Evolutionary conservation across 768 basidiomycete genomes (phyloP).

Genomic region (Lactarius akahatsu): DNA sequence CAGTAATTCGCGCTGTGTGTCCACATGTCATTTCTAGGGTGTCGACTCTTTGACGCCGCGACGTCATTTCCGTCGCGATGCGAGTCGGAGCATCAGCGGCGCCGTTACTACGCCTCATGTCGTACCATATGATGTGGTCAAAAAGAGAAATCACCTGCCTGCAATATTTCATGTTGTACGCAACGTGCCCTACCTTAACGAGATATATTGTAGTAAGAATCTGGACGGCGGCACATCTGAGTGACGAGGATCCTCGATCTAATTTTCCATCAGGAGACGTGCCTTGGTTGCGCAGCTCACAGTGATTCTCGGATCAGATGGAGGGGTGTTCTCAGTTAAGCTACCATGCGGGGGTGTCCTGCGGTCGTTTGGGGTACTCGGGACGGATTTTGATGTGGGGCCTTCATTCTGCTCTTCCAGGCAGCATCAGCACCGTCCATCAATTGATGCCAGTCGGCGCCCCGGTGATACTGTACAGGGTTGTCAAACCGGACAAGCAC

Average conservation of each 20-base stretch:
- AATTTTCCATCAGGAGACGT: background rate
- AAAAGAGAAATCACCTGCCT: background rate
- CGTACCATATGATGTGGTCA: background rate
- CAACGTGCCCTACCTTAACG: too few relatives aligned
- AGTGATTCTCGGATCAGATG: conserved; percentile 1
- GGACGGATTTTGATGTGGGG: conserved; percentile 19
- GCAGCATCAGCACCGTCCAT: background rate
- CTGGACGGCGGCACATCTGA: too few relatives aligned
- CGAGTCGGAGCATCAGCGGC: background rate
- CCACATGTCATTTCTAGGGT: conserved; percentile 8
- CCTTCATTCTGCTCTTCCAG: background rate
- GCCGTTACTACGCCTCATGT: background rate
- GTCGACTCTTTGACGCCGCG: background rate
- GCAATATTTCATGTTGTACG: too few relatives aligned
- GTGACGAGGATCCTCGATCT: background rate
- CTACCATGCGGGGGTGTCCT: background rate
- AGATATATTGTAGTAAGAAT: too few relatives aligned
- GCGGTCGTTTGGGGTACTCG: background rate
- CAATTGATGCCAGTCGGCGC: background rate
- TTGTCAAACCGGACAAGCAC: background rate
- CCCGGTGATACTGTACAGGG: background rate
- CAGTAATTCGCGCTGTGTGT: background rate
- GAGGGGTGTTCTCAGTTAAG: background rate
- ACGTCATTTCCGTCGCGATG: background rate
- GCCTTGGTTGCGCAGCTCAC: background rate